Conservation (phyloP, 768 basidiomycete species). For the Phaeotremella fagi region DNA sequence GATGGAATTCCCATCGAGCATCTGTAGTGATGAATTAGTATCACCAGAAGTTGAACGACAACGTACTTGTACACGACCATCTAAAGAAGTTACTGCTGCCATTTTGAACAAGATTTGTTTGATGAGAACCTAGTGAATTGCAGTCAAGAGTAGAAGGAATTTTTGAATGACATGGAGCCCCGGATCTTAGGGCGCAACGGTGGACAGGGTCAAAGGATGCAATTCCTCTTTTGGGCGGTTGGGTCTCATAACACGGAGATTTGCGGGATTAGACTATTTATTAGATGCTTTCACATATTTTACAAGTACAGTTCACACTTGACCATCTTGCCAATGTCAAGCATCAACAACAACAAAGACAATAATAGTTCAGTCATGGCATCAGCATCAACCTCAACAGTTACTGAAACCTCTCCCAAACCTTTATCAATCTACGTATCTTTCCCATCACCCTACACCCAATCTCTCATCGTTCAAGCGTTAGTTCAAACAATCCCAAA, state of each 20-base stretch:
- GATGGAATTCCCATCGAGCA: slow-evolving; percentile 57
- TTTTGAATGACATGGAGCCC: no score
- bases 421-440: slow-evolving; percentile 51
- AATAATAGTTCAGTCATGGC: no score
- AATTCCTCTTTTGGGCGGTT: no score
- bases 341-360: no score
- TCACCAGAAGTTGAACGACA: background rate
- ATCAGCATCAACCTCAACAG: background rate
- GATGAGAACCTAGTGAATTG: background rate
- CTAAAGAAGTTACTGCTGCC: slow-evolving; percentile 12
- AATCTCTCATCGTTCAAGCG: slow-evolving; percentile 53
- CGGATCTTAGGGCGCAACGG: no score
- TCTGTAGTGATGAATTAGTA: slow-evolving; percentile 33
- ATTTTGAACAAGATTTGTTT: background rate
- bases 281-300: no score
- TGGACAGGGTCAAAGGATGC: no score
- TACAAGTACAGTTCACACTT: no score
- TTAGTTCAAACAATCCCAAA: slow-evolving; percentile 46
- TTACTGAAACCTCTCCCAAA: no score
- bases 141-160: background rate
- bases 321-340: no score
- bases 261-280: no score
- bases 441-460: slow-evolving; percentile 60
- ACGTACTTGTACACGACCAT: slow-evolving; percentile 21
- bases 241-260: no score